phyloP scores from a whole-genome alignment of 2,329 filamentous ascomycete species.

The Paraconiothyrium sp. region DNA sequence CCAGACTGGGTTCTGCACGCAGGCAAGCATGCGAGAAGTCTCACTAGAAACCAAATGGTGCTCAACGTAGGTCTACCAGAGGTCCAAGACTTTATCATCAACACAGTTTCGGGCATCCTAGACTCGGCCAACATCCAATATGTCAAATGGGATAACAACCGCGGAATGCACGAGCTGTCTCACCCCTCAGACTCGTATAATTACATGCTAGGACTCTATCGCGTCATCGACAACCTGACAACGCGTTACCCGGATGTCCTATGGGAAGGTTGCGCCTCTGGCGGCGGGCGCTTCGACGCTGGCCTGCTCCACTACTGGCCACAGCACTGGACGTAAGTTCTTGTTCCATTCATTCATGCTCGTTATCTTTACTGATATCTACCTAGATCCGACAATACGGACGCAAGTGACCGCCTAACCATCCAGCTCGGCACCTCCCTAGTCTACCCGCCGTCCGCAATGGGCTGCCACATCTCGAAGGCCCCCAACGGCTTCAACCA shows the following conservation, averaged over 20 bases:
- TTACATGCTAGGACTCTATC: slow-evolving; percentile 72
- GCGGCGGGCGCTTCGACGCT: slow-evolving; percentile 71
- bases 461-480: slow-evolving; percentile 72
- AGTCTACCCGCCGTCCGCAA: slow-evolving; percentile 69
- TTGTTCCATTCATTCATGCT: too few relatives aligned
- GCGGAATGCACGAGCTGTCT: slow-evolving; percentile 69
- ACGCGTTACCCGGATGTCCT: slow-evolving; percentile 68
- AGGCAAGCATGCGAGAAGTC: slow-evolving; percentile 64
- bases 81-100: slow-evolving; percentile 71
- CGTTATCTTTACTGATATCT: too few relatives aligned
- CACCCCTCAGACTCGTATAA: slow-evolving; percentile 64
- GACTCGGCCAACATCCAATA: slow-evolving; percentile 65
- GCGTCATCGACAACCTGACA: slow-evolving; percentile 68
- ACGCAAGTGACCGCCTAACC: slow-evolving; percentile 67
- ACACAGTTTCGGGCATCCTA: slow-evolving; percentile 64
- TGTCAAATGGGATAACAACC: slow-evolving; percentile 75
- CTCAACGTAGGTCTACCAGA: slow-evolving; percentile 69
- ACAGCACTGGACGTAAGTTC: slow-evolving; percentile 65
- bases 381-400: slow-evolving; percentile 63
- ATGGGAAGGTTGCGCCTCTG: slow-evolving; percentile 73
- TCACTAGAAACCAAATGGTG: slow-evolving; percentile 68
- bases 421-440: slow-evolving; percentile 73
- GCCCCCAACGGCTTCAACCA: slow-evolving; percentile 68
- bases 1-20: slow-evolving; percentile 72
- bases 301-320: slow-evolving; percentile 72